Evolutionary conservation across 805 yeast species (phyloP), one percentile per base, ranked within the genome.

Genomic region (Saturnispora ahearnii): DNA sequence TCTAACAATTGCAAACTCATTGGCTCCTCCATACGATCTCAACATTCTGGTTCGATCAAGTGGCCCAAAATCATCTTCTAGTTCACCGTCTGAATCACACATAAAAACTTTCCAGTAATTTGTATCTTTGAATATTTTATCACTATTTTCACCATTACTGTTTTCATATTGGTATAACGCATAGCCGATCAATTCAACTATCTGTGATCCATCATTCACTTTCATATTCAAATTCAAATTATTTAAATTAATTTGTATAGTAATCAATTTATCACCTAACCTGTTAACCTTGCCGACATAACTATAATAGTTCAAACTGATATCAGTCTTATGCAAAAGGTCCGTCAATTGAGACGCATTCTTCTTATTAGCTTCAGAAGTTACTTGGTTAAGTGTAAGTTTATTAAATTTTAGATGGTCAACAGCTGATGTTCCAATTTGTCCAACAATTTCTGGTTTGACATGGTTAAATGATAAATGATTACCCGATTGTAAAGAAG

Each of bases 31-130:
- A 62, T 88, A 87, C 0, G 91, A 79, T 2, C 80, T 70, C 28
- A 93, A 70, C 4, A 70, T 58, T 48, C 90, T 71, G 0, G 77
- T 73, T 55, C 97, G 70, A 42, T 84, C 91, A 49, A 93, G 69
- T 1, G 90, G 79, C 1, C 98, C 98, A 69, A 93, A 90, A 47
- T 88, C 87, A 57, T 95, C 99, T 48, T 87, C 89, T 36, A 86
- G 82, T 46, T 95, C 96, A 7, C 91, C 91, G 62, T 90, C 97
- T 46, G 91, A 98, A 62, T 93, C 99, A 1, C 85, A 89, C 22
- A 91, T 72, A 51, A 85, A 85, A 32, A 91, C 60, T 48, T 82
- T 73, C 93, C 95, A 88, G 52, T 66, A 64, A 58, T 84, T 83
- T 0, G 90, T 85, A 53, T 84, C 78, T 46, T 64, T 58, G n/a